phyloP scores from a whole-genome alignment of 768 basidiomycete genomes.

The Serendipita sp. region DNA sequence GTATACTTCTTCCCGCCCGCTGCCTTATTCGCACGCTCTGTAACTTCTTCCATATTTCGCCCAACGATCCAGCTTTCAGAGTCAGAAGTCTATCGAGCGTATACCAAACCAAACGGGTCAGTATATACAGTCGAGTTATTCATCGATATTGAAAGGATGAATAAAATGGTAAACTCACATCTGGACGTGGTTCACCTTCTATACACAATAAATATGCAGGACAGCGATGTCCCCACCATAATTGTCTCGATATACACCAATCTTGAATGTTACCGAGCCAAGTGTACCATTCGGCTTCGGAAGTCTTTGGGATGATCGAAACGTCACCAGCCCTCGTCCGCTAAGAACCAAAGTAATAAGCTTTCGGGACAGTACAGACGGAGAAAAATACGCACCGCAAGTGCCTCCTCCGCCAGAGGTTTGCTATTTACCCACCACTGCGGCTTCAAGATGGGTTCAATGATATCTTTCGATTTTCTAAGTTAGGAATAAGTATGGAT shows the following conservation, averaged over 20 bases:
- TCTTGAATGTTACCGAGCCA: constrained; percentile 94
- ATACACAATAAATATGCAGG: constrained; percentile 87
- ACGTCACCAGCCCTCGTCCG: constrained; percentile 82
- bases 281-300: constrained; percentile 87
- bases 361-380: not conserved
- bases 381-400: constrained; percentile 35
- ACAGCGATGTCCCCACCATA: constrained; percentile 98
- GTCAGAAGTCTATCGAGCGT: constrained; percentile 33
- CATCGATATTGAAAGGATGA: not conserved
- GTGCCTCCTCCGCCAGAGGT: constrained; percentile 75
- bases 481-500: not conserved
- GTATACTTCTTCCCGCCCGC: constrained; percentile 52
- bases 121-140: not conserved
- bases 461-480: constrained; percentile 92
- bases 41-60: constrained; percentile 58
- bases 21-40: constrained; percentile 48
- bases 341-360: constrained; percentile 24
- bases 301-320: constrained; percentile 61
- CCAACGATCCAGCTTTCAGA: constrained; percentile 87
- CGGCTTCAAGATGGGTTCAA: constrained; percentile 87
- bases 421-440: constrained; percentile 99
- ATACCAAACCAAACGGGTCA: too few relatives aligned
- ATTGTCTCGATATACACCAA: constrained; percentile 97
- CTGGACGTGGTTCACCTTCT: constrained; percentile 46
- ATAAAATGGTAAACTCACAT: constrained; percentile 27